These are phyloP conservation scores for Phlebiopsis flavidoalba DNA, from an alignment of 768 basidiomycete genomes.

Conservation along the genomic window DNA sequence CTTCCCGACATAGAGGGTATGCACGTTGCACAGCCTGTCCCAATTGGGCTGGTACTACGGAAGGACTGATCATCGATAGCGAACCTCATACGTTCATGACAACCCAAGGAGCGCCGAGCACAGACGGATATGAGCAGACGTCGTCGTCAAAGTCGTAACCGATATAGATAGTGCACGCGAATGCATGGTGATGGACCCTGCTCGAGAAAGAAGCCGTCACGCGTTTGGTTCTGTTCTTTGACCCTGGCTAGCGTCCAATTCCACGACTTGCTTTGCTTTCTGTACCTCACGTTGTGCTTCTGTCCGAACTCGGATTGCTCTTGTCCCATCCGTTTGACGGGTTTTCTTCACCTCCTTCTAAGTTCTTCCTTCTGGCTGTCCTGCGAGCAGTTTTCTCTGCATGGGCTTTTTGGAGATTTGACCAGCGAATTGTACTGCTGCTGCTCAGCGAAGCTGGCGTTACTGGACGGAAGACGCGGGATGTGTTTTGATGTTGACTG, in stretches of 20 bases:
- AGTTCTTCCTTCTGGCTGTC: slow-evolving; percentile 73
- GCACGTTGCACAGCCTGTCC: slow-evolving; percentile 47
- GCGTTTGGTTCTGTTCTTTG: slow-evolving; percentile 36
- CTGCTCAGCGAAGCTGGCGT: slow-evolving; percentile 83
- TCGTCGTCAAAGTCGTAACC: slow-evolving; percentile 72
- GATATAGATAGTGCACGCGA: slow-evolving; percentile 67
- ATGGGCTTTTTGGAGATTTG: slow-evolving; percentile 66
- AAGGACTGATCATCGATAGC: slow-evolving; percentile 12
- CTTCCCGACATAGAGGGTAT: slow-evolving; percentile 85
- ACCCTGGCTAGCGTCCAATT: slow-evolving; percentile 48
- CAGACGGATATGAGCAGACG: slow-evolving; percentile 71
- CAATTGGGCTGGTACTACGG: slow-evolving; percentile 42
- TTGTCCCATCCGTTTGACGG: slow-evolving; percentile 17
- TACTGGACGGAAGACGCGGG: slow-evolving; percentile 69
- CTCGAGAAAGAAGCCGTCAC: slow-evolving; percentile 55
- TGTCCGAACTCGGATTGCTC: slow-evolving; percentile 12
- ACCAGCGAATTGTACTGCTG: slow-evolving; percentile 79
- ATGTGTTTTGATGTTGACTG: slow-evolving; percentile 3
- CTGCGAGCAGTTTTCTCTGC: slow-evolving; percentile 63
- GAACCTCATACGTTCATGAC: slow-evolving; percentile 72
- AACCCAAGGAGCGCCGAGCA: slow-evolving; percentile 96
- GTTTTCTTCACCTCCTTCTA: slow-evolving; percentile 39
- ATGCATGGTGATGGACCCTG: slow-evolving; percentile 85
- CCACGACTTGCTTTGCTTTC: slow-evolving; percentile 44
- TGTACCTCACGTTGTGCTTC: slow-evolving; percentile 28